Evolutionary conservation across 176 grass and related monocot genomes (phyloP).

Genomic region (Lolium perenne): DNA sequence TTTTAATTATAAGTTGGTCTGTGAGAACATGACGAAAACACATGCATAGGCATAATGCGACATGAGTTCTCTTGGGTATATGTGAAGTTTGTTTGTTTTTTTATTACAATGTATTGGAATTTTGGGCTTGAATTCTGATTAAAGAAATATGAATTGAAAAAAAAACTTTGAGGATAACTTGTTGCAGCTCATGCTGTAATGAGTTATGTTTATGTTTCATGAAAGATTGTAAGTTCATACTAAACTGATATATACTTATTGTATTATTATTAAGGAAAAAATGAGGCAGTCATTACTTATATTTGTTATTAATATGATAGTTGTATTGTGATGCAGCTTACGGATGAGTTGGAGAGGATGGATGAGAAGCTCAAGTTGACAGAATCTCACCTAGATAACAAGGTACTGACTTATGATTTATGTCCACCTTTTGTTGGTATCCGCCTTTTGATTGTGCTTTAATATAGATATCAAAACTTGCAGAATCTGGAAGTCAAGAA

Average conservation of each 20-base stretch:
- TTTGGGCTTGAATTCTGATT: neutral
- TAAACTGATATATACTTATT: neutral
- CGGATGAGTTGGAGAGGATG: conserved; percentile 85
- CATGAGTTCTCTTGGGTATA: too few relatives aligned
- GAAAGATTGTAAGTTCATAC: conserved; percentile 28
- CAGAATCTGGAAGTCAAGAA: conserved; percentile 98
- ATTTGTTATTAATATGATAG: conserved; percentile 37
- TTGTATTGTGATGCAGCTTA: conserved; percentile 67
- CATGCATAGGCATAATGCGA: too few relatives aligned
- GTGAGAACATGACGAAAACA: neutral
- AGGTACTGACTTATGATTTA: conserved; percentile 52
- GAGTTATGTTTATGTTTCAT: conserved; percentile 12
- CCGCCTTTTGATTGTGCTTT: conserved; percentile 30
- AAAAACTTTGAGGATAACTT: neutral
- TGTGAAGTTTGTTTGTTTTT: neutral
- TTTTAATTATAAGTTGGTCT: conserved; percentile 15
- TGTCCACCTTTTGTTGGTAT: conserved; percentile 21
- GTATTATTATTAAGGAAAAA: conserved; percentile 22
- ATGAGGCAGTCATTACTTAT: conserved; percentile 4
- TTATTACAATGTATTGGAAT: conserved; percentile 23
- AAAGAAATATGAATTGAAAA: neutral
- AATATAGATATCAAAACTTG: conserved; percentile 29
- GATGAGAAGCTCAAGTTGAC: conserved; percentile 89
- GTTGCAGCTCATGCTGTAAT: conserved; percentile 18
- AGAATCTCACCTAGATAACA: conserved; percentile 83